Evolutionary conservation across 2,329 filamentous ascomycete species (phyloP).

Genomic region (Cladosporium sp.): DNA sequence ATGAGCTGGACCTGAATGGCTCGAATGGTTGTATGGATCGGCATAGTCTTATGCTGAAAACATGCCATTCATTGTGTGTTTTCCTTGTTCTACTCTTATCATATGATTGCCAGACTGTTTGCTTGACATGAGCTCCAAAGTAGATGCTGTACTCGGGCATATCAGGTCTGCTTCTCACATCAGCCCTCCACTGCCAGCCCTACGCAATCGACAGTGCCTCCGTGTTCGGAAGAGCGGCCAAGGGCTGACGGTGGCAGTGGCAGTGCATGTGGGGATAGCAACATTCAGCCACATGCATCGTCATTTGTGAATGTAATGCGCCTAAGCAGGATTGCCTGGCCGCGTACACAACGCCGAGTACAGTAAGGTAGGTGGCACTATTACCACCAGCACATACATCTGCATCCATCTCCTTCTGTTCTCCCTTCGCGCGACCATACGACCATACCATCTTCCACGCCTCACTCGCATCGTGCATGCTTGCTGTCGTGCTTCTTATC

Average conservation of each 20-base stretch:
- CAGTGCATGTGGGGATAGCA: neutral
- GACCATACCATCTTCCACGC: neutral
- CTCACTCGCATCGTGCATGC: too few relatives aligned
- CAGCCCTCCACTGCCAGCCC: too few relatives aligned
- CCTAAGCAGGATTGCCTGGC: neutral
- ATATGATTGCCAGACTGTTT: neutral
- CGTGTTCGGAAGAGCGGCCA: neutral
- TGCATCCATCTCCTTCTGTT: neutral
- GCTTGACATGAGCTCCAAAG: neutral
- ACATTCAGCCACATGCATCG: too few relatives aligned
- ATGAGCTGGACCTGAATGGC: too few relatives aligned
- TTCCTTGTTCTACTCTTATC: neutral
- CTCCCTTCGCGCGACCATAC: neutral
- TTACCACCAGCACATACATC: neutral
- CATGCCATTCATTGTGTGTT: neutral
- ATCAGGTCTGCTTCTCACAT: neutral
- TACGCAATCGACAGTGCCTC: neutral
- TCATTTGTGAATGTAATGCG: too few relatives aligned
- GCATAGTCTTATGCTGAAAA: neutral
- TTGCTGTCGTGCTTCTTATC: neutral
- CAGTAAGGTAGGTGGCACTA: neutral
- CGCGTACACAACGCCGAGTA: neutral
- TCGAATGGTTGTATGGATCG: too few relatives aligned
- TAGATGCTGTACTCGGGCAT: neutral
- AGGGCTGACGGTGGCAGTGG: too few relatives aligned